Conservation (phyloP, 2,329 filamentous ascomycete genomes). For the Microsporum ferrugineum region DNA sequence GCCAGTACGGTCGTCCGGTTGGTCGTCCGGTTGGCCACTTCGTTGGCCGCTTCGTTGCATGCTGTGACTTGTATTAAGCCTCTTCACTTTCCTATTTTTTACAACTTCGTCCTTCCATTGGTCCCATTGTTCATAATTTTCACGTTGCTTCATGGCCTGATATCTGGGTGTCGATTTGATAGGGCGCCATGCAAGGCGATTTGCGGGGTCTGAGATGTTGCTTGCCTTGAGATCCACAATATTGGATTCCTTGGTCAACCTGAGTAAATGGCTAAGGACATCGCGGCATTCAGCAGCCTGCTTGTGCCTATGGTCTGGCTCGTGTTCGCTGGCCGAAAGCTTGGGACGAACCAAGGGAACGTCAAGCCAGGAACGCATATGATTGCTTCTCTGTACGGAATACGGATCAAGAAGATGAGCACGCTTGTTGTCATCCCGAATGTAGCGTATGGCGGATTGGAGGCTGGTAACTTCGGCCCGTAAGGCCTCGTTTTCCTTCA, state of each 20-base stretch:
- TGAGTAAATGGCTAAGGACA: slow-evolving; percentile 33
- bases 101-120: slow-evolving; percentile 35
- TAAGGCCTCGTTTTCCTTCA: slow-evolving; percentile 35
- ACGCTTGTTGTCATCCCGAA: slow-evolving; percentile 36
- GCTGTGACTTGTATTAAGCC: background rate
- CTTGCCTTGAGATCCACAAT: slow-evolving; percentile 31
- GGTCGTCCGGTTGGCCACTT: background rate
- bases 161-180: slow-evolving; percentile 34
- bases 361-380: slow-evolving; percentile 35
- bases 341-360: slow-evolving; percentile 26
- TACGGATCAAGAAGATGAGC: slow-evolving; percentile 32
- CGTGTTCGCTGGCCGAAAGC: slow-evolving; percentile 23
- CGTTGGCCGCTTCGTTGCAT: background rate
- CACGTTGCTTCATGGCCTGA: slow-evolving; percentile 34
- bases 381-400: slow-evolving; percentile 30
- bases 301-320: slow-evolving; percentile 18
- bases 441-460: slow-evolving; percentile 37
- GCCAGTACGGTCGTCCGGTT: background rate
- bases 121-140: slow-evolving; percentile 37
- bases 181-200: slow-evolving; percentile 31
- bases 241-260: slow-evolving; percentile 32
- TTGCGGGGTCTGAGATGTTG: slow-evolving; percentile 17
- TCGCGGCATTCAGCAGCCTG: slow-evolving; percentile 32
- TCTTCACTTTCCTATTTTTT: slow-evolving; percentile 27
- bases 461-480: slow-evolving; percentile 34